These are phyloP conservation scores for Beauveria asiatica DNA, from an alignment of 2,329 filamentous ascomycete genomes.

Conservation along the genomic window DNA sequence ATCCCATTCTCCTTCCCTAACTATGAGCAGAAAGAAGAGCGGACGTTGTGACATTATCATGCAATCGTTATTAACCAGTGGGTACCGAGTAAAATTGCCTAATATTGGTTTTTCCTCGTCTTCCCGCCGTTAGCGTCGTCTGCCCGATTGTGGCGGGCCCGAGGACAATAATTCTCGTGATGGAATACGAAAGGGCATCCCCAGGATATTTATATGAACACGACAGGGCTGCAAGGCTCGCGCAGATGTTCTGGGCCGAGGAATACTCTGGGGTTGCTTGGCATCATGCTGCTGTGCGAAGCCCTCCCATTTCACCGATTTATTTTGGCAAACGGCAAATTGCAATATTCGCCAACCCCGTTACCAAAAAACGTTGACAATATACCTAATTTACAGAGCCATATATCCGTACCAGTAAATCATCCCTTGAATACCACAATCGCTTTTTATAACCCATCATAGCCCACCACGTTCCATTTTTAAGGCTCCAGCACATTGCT, in stretches of 20 bases:
- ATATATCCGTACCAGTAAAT: background rate
- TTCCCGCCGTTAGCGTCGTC: background rate
- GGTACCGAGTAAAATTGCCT: constrained; percentile 4
- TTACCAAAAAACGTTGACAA: background rate
- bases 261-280: background rate
- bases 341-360: background rate
- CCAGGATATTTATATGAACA: background rate
- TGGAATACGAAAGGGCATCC: background rate
- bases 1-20: too few species aligned
- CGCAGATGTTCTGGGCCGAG: too few species aligned
- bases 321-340: background rate
- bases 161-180: too few species aligned
- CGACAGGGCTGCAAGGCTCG: background rate
- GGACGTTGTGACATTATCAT: too few species aligned
- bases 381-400: background rate
- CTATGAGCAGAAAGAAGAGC: too few species aligned
- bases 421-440: background rate
- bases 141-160: background rate
- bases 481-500: background rate
- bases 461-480: background rate
- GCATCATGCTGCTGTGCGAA: background rate
- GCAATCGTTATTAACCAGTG: background rate
- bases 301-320: background rate
- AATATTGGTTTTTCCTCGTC: constrained; percentile 1
- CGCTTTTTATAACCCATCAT: background rate